Conservation (phyloP, 257 asterid genomes). For the Ilex aquifolium region DNA sequence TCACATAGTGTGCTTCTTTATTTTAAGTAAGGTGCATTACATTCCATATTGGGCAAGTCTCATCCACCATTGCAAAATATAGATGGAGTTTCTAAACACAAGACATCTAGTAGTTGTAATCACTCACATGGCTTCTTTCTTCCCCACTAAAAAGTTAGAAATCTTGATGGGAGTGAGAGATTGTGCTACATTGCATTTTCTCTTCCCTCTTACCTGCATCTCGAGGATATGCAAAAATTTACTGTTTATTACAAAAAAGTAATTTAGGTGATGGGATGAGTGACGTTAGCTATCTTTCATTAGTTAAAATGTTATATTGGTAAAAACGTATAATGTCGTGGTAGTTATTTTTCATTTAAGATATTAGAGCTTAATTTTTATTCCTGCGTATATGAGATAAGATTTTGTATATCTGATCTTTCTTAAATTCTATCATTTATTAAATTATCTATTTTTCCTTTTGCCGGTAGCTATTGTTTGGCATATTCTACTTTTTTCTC, state of each 20-base stretch:
- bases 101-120: conserved; percentile 26
- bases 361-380: too few species aligned
- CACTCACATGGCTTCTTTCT: conserved; percentile 34
- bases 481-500: too few species aligned
- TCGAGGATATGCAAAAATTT: conserved; percentile 39
- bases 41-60: conserved; percentile 40
- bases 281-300: conserved; percentile 20
- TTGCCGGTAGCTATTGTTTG: too few species aligned
- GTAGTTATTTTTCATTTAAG: too few species aligned
- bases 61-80: conserved; percentile 17
- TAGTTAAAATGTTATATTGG: too few species aligned
- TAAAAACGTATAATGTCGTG: too few species aligned
- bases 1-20: conserved; percentile 16
- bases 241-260: not conserved
- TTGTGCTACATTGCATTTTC: conserved; percentile 12
- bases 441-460: too few species aligned
- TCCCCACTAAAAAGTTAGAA: conserved; percentile 12
- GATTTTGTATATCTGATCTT: too few species aligned
- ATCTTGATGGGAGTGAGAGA: conserved; percentile 32
- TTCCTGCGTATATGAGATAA: too few species aligned
- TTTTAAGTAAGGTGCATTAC: conserved; percentile 13
- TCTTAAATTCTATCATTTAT: too few species aligned
- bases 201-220: conserved; percentile 32
- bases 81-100: conserved; percentile 24
- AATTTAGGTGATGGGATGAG: conserved; percentile 1